Base-by-base conservation (phyloP, 1,284 basidiomycete genomes). In the Trametes pubescens region DNA sequence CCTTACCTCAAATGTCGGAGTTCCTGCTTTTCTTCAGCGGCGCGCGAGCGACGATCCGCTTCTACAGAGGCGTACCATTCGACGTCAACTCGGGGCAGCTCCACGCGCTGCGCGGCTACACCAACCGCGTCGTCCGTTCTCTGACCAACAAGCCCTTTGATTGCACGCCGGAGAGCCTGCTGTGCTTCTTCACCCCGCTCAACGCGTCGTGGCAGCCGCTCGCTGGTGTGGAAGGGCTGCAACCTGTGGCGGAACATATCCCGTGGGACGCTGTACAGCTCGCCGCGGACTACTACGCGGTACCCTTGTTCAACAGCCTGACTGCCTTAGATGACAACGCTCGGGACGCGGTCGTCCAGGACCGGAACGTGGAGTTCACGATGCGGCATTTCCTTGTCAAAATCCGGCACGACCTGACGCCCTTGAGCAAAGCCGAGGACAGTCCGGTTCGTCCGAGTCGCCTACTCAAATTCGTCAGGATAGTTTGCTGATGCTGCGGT, bases 281-380 rank as follows among this genome's bases (percentile, higher is more conserved):
- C 21, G 87, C 84, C 5, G 85, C 82, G 11, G 76, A 79, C 46
- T 77, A 81, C 11, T 87, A 83, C 78, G 81, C 82, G 38, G 77
- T 80, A 11, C 81, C 84, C 4, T 78, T 94, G 29, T 79, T 81
- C 51, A 75, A 76, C 46, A 78, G 80, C 21, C 75, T 79, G 26
- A 78, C 81, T 62, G 75, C 77, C 3, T 72, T 86, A n/a, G 75
- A 77, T 18, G 70, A 77, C 24, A 83, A 82, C 60, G 73, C 88
- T 10, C 72, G 81, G 59, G 89, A 92, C 67, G 85, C 87, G 26
- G 78, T 94, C 24, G 78, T 95, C 37, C 88, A 91, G 74, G 92
- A 93, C 72, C 81, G 91, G 61, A 83, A 81, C 77, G 83, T 86
- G n/a, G 92, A 94, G 73, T 92, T 89, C 71, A 93, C 91, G 2